phyloP scores from a whole-genome alignment of 1,139 yeast species.

The Magnusiomyces magnusii region DNA sequence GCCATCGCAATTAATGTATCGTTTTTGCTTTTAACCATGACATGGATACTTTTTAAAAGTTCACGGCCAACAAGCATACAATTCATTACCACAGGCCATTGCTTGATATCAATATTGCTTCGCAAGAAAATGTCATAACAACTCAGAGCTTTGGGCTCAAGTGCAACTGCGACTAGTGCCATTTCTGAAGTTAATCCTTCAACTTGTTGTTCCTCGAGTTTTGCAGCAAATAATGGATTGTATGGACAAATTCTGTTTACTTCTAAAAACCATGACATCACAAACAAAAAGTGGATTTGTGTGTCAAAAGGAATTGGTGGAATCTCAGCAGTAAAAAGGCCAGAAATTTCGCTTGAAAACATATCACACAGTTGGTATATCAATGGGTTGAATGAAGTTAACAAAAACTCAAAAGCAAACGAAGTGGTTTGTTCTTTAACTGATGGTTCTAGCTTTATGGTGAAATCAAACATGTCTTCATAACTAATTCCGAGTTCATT shows the following conservation, averaged over 20 bases:
- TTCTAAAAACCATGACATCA: conserved; percentile 64
- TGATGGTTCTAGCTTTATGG: neutral
- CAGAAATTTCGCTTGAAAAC: conserved; percentile 35
- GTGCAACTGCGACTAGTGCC: conserved; percentile 58
- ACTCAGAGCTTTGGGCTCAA: conserved; percentile 59
- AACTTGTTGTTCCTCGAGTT: conserved; percentile 13
- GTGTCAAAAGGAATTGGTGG: conserved; percentile 40
- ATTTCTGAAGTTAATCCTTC: conserved; percentile 35
- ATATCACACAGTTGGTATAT: neutral
- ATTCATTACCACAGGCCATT: conserved; percentile 45
- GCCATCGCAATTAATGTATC: conserved; percentile 43
- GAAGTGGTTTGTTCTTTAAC: conserved; percentile 3
- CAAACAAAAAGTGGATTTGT: conserved; percentile 47
- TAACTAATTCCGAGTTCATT: neutral
- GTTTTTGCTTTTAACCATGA: conserved; percentile 38
- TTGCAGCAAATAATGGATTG: conserved; percentile 12
- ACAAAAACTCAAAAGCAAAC: conserved; percentile 54
- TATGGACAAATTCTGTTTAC: conserved; percentile 23
- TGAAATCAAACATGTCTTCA: neutral
- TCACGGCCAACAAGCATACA: conserved; percentile 64
- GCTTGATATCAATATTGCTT: conserved; percentile 37
- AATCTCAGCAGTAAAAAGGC: conserved; percentile 53
- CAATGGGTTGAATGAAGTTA: conserved; percentile 69
- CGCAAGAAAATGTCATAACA: conserved; percentile 52
- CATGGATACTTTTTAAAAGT: conserved; percentile 48